Evolutionary conservation across 306 rosid genomes (phyloP).

Genomic region (Albizia julibrissin): DNA sequence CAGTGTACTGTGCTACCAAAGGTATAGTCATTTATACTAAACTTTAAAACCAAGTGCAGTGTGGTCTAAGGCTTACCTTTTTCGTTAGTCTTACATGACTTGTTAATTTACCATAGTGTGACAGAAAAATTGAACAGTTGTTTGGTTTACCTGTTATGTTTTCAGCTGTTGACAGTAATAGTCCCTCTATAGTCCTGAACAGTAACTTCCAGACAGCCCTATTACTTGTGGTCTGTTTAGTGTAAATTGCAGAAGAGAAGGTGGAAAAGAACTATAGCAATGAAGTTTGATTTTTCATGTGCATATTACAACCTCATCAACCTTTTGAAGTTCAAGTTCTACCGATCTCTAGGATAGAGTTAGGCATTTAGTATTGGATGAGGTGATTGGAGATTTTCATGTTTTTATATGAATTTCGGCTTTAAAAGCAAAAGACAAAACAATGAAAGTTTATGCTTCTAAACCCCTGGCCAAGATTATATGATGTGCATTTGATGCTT

Average conservation of each 20-base stretch:
- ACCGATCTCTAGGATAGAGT: neutral
- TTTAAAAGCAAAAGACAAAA: neutral
- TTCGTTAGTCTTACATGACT: constrained; percentile 18
- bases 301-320: neutral
- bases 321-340: neutral
- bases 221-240: neutral
- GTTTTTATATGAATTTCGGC: neutral
- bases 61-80: constrained; percentile 14
- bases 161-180: neutral
- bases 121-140: neutral
- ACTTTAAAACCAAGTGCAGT: constrained; percentile 25
- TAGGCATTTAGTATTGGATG: neutral
- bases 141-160: neutral
- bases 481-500: neutral
- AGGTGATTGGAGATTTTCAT: neutral
- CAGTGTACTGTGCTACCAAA: constrained; percentile 77
- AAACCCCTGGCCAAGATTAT: neutral
- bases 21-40: constrained; percentile 44
- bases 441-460: too few relatives aligned
- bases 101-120: neutral
- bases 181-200: neutral
- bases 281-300: neutral
- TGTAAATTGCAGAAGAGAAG: neutral
- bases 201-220: neutral
- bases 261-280: neutral